Conservation (phyloP, 148 eudicot species). For the Amaranthus cruentus region DNA sequence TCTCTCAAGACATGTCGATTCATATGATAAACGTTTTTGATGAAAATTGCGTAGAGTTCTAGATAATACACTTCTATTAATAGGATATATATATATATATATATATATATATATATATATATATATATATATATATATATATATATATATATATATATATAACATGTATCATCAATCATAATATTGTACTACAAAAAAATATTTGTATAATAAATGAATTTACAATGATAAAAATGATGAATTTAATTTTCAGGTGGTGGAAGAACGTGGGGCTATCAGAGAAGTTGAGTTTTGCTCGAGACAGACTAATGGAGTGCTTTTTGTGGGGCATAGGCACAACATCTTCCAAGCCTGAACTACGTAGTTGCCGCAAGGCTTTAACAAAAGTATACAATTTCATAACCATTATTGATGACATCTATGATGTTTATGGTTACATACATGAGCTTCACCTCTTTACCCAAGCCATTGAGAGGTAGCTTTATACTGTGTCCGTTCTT, state of each 20-base stretch:
- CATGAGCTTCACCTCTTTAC: conserved; percentile 33
- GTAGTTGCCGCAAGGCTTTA: conserved; percentile 14
- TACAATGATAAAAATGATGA: too few species aligned
- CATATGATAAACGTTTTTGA: too few species aligned
- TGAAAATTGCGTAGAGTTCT: too few species aligned
- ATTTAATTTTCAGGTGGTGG: conserved; percentile 22
- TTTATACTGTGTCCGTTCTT: neutral
- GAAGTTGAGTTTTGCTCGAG: conserved; percentile 20
- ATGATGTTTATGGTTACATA: conserved; percentile 25
- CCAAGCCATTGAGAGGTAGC: conserved; percentile 24
- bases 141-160: too few species aligned
- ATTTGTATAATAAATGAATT: too few species aligned
- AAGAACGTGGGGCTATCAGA: neutral
- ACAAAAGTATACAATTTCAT: conserved; percentile 6
- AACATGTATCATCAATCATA: too few species aligned
- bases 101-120: too few species aligned
- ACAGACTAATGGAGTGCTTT: conserved; percentile 15
- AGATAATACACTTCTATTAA: too few species aligned
- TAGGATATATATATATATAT: too few species aligned
- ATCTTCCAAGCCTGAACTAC: conserved; percentile 9
- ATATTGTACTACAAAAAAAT: too few species aligned
- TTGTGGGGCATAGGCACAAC: conserved; percentile 10
- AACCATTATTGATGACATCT: conserved; percentile 29
- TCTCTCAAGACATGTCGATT: too few species aligned
- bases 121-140: too few species aligned